Percentiles rank a stretch among this genome's conserved stretches.
Conservation (phyloP, 1,139 yeast genomes). For the Kodamaea ohmeri region DNA sequence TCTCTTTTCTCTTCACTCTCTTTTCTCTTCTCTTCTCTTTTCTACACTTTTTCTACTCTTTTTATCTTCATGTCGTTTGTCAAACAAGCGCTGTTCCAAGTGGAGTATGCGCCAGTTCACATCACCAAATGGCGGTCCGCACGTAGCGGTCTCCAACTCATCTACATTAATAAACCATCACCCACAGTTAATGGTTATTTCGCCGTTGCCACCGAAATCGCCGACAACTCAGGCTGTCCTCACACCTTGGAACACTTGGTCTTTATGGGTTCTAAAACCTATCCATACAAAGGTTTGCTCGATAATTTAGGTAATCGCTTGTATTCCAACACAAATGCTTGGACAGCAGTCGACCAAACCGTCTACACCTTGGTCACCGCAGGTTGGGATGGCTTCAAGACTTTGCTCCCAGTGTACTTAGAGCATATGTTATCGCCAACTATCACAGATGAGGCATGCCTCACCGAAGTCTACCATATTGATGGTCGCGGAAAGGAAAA, state of each 20-base stretch:
- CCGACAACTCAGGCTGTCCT: slow-evolving; percentile 87
- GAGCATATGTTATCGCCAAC: slow-evolving; percentile 88
- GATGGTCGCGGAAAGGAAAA: slow-evolving; percentile 90
- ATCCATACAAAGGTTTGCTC: slow-evolving; percentile 87
- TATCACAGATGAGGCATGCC: slow-evolving; percentile 82
- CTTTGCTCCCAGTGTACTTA: slow-evolving; percentile 80
- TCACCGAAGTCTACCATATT: slow-evolving; percentile 92
- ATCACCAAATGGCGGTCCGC: slow-evolving; percentile 69
- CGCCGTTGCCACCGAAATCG: slow-evolving; percentile 91
- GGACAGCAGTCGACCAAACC: slow-evolving; percentile 96
- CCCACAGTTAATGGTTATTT: slow-evolving; percentile 92
- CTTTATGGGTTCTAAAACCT: slow-evolving; percentile 89
- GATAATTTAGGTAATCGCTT: slow-evolving; percentile 85
- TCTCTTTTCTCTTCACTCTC: neutral
- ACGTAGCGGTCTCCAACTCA: slow-evolving; percentile 80
- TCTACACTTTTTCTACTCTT: neutral
- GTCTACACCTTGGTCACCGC: slow-evolving; percentile 90
- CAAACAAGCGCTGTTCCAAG: slow-evolving; percentile 50
- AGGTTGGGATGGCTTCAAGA: slow-evolving; percentile 93
- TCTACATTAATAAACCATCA: slow-evolving; percentile 73
- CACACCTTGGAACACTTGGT: slow-evolving; percentile 94
- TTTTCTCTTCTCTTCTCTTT: neutral
- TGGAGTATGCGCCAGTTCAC: slow-evolving; percentile 61
- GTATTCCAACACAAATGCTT: slow-evolving; percentile 89
- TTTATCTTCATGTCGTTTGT: slow-evolving; percentile 25